Percentiles rank a stretch among this genome's conserved stretches.
Evolutionary conservation across 2,329 filamentous ascomycete species (phyloP).

Genomic region (Xylaria digitata): DNA sequence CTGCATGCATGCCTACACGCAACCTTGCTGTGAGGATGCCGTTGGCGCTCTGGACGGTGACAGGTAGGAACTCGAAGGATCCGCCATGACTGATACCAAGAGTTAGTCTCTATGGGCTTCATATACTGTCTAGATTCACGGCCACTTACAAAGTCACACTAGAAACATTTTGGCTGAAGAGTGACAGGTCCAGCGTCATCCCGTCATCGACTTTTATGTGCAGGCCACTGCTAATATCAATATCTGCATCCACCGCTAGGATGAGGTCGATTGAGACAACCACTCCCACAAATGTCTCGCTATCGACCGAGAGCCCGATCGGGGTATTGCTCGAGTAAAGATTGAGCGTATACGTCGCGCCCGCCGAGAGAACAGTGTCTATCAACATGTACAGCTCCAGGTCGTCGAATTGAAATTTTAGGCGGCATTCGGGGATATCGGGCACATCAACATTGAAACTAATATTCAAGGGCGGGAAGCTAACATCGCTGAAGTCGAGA

Average conservation of each 20-base stretch:
- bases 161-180: slow-evolving; percentile 63
- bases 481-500: slow-evolving; percentile 43
- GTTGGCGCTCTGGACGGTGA: slow-evolving; percentile 58
- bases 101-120: not conserved
- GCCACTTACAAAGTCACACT: slow-evolving; percentile 61
- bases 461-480: slow-evolving; percentile 54
- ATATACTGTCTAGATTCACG: not conserved
- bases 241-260: slow-evolving; percentile 57
- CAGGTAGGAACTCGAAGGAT: slow-evolving; percentile 67
- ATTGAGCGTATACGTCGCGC: slow-evolving; percentile 60
- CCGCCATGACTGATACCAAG: slow-evolving; percentile 58
- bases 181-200: slow-evolving; percentile 58
- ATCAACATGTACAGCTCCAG: slow-evolving; percentile 64
- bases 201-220: slow-evolving; percentile 66
- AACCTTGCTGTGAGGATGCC: slow-evolving; percentile 60
- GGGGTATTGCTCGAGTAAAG: slow-evolving; percentile 60
- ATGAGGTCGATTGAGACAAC: slow-evolving; percentile 65
- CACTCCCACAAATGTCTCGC: slow-evolving; percentile 58
- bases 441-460: slow-evolving; percentile 58
- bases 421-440: slow-evolving; percentile 55
- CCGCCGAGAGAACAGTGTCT: slow-evolving; percentile 56
- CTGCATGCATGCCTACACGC: slow-evolving; percentile 59
- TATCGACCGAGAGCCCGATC: slow-evolving; percentile 55
- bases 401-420: slow-evolving; percentile 62
- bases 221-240: slow-evolving; percentile 65